Percentiles rank a stretch among this genome's conserved stretches.
Evolutionary conservation across 2,329 filamentous ascomycete genomes (phyloP).

Genomic region (Corinectria fuckeliana): DNA sequence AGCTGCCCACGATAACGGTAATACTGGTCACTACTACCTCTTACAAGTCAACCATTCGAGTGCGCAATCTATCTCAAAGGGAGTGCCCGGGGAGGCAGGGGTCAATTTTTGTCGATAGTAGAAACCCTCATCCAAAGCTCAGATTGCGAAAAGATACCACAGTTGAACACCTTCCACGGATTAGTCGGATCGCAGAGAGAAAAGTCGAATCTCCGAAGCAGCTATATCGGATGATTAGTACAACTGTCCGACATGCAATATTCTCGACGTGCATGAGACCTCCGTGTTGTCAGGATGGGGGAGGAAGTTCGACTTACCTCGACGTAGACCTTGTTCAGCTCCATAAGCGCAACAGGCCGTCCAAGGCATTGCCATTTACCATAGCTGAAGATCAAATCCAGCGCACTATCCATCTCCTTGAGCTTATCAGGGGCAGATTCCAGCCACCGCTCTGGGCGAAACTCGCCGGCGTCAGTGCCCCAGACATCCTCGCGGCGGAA

Average conservation of each 20-base stretch:
- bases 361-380: conserved; percentile 50
- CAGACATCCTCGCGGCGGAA: conserved; percentile 43
- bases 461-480: conserved; percentile 44
- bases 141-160: conserved; percentile 41
- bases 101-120: not conserved
- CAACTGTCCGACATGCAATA: not conserved
- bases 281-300: not conserved
- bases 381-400: conserved; percentile 49
- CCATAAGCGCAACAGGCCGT: conserved; percentile 46
- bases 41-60: too few species aligned
- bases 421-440: conserved; percentile 41
- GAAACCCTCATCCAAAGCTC: conserved; percentile 36
- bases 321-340: conserved; percentile 49
- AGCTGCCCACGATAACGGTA: too few species aligned
- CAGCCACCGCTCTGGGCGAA: conserved; percentile 47
- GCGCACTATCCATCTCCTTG: conserved; percentile 43
- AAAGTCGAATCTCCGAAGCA: conserved; percentile 42
- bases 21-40: too few species aligned
- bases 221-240: conserved; percentile 21
- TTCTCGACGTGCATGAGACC: not conserved
- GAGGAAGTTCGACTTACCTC: conserved; percentile 42
- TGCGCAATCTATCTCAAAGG: too few species aligned
- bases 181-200: conserved; percentile 40
- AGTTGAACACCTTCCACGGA: conserved; percentile 42
- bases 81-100: too few species aligned